phyloP scores from a whole-genome alignment of 495 filamentous ascomycete genomes.

The Xylaria palmicola region DNA sequence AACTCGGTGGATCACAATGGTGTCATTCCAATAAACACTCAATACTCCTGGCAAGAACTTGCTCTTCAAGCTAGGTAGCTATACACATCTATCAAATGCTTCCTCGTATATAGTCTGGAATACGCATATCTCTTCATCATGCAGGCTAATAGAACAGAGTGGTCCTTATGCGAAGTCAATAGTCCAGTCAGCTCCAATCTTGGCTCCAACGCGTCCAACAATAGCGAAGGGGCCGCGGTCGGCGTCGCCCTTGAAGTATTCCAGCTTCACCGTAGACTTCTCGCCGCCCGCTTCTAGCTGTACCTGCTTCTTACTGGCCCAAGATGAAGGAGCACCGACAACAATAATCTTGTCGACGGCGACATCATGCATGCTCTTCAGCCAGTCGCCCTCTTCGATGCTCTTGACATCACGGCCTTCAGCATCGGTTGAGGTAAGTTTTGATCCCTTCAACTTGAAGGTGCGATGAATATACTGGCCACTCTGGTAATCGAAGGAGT shows the following conservation, averaged over 20 bases:
- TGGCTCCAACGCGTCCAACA: constrained; percentile 73
- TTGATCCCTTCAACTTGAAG: constrained; percentile 60
- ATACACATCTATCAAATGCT: neutral
- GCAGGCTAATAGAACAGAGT: too few relatives aligned
- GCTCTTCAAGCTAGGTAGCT: constrained; percentile 1
- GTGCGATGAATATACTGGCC: constrained; percentile 83
- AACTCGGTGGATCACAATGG: neutral
- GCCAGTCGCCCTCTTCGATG: constrained; percentile 67
- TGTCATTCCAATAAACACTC: neutral
- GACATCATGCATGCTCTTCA: constrained; percentile 74
- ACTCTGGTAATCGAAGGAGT: constrained; percentile 81
- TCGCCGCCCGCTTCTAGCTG: constrained; percentile 67
- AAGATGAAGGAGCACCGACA: constrained; percentile 70
- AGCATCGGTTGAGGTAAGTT: constrained; percentile 50
- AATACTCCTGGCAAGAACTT: neutral
- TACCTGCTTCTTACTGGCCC: constrained; percentile 67
- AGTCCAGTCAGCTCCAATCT: constrained; percentile 79
- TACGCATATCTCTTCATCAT: neutral
- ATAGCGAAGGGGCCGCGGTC: constrained; percentile 76
- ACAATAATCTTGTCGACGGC: constrained; percentile 79
- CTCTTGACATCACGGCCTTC: constrained; percentile 54
- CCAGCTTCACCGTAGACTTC: constrained; percentile 56
- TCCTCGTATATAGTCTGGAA: neutral
- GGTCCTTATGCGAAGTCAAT: constrained; percentile 52
- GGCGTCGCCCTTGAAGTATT: constrained; percentile 57